Evolutionary conservation across 306 rosid species (phyloP).

Genomic region (Cajanus cajan): DNA sequence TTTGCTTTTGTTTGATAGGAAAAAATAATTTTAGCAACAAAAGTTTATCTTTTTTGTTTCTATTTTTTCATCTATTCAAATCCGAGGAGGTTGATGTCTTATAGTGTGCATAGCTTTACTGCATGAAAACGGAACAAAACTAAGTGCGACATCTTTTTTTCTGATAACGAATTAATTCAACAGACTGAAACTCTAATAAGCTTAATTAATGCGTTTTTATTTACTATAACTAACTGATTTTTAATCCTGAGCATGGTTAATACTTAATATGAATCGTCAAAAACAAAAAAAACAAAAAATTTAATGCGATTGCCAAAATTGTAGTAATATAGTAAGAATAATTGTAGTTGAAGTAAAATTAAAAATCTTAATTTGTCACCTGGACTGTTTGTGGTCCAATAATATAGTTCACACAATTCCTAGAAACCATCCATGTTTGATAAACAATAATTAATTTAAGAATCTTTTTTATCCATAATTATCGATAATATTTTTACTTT

Average conservation of each 20-base stretch:
- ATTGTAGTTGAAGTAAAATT: neutral
- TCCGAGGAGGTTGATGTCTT: neutral
- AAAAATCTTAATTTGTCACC: neutral
- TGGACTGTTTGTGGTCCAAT: neutral
- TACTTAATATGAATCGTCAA: neutral
- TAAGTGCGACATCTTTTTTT: conserved; percentile 10
- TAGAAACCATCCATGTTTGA: neutral
- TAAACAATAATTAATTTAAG: neutral
- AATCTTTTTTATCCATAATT: neutral
- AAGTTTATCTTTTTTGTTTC: neutral
- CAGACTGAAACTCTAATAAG: neutral
- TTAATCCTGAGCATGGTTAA: neutral
- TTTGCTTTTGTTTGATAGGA: neutral
- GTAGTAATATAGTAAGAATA: neutral
- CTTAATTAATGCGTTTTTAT: neutral
- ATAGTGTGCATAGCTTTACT: neutral
- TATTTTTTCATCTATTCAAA: neutral
- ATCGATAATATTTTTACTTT: neutral
- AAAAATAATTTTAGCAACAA: neutral
- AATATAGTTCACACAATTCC: neutral
- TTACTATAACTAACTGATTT: no score
- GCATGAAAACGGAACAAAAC: neutral
- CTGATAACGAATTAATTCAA: neutral
- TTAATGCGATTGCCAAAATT: neutral
- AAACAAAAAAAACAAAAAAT: neutral